A percentile compares a stretch with the other conserved stretches of the same genome.
Evolutionary conservation across 495 filamentous ascomycete genomes (phyloP).

Genomic region (Diplogelasinospora grovesii): DNA sequence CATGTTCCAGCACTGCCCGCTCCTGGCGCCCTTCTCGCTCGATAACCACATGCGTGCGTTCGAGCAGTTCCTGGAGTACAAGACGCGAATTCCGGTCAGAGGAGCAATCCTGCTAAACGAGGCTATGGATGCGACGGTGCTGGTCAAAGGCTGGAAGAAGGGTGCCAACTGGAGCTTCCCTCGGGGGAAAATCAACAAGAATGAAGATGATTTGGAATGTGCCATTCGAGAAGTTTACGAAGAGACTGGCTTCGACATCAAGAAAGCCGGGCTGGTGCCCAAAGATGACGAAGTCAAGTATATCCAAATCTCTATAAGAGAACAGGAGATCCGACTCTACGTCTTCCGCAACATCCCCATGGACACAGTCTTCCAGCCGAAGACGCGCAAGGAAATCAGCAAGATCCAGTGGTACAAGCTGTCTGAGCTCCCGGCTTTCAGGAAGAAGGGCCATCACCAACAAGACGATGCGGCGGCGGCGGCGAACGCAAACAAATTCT

Average conservation of each 20-base stretch:
- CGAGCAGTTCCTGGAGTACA: slow-evolving; percentile 85
- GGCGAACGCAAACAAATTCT: slow-evolving; percentile 77
- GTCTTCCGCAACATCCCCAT: slow-evolving; percentile 81
- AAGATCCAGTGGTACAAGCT: slow-evolving; percentile 90
- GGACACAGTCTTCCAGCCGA: slow-evolving; percentile 79
- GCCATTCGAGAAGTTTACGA: slow-evolving; percentile 91
- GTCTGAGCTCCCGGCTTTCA: slow-evolving; percentile 76
- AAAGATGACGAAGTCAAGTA: slow-evolving; percentile 62
- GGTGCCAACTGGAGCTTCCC: slow-evolving; percentile 95
- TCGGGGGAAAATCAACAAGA: slow-evolving; percentile 92
- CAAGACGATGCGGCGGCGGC: slow-evolving; percentile 42
- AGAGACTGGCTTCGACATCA: slow-evolving; percentile 86
- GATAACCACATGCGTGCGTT: slow-evolving; percentile 76
- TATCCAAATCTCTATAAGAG: slow-evolving; percentile 81
- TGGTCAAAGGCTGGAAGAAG: slow-evolving; percentile 98
- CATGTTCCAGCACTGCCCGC: slow-evolving; percentile 88
- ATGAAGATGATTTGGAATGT: slow-evolving; percentile 86
- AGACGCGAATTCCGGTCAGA: slow-evolving; percentile 85
- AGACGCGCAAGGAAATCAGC: slow-evolving; percentile 94
- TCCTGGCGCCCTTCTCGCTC: slow-evolving; percentile 71
- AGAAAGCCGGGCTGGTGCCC: slow-evolving; percentile 62
- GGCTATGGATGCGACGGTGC: slow-evolving; percentile 80
- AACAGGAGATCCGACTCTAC: slow-evolving; percentile 87
- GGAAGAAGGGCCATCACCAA: slow-evolving; percentile 53
- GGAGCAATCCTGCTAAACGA: slow-evolving; percentile 90